These are phyloP conservation scores for Pisolithus orientalis DNA, from an alignment of 768 basidiomycete genomes.

Conservation along the genomic window DNA sequence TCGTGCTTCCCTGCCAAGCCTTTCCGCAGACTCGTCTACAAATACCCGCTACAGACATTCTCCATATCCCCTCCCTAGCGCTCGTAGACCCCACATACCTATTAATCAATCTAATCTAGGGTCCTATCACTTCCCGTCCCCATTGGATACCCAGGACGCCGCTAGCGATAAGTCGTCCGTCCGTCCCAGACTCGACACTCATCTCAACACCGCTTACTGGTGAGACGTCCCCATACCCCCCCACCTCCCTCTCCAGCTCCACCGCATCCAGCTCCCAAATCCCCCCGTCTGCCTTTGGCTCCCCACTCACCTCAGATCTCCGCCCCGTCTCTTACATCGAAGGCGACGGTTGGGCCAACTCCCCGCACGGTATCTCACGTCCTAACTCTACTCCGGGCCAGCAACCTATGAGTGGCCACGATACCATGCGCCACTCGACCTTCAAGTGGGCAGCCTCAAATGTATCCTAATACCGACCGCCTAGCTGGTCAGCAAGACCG, in stretches of 20 bases:
- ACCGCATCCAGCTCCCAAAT: conserved; percentile 47
- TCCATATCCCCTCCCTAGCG: conserved; percentile 47
- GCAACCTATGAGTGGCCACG: conserved; percentile 45
- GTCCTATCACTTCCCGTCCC: conserved; percentile 51
- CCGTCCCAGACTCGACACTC: conserved; percentile 46
- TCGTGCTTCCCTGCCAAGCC: conserved; percentile 58
- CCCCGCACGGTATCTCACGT: conserved; percentile 55
- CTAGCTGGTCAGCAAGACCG: conserved; percentile 68
- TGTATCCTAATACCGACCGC: conserved; percentile 64
- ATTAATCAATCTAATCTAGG: conserved; percentile 34
- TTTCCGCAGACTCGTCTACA: conserved; percentile 41
- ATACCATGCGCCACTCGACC: conserved; percentile 61
- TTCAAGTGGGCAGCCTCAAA: conserved; percentile 56
- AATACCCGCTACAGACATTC: conserved; percentile 44
- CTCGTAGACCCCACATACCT: conserved; percentile 45
- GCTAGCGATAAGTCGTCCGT: conserved; percentile 31
- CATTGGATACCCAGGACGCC: conserved; percentile 33
- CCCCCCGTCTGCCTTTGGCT: conserved; percentile 40
- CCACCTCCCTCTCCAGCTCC: conserved; percentile 45
- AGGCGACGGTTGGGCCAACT: conserved; percentile 48
- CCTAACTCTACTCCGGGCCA: conserved; percentile 64
- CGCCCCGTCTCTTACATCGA: conserved; percentile 41
- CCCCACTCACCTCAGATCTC: conserved; percentile 42
- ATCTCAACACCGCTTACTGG: conserved; percentile 37
- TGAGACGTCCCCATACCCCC: conserved; percentile 42